Base-by-base conservation (phyloP, 1,284 basidiomycete genomes). In the Singerocomus inundabilis region DNA sequence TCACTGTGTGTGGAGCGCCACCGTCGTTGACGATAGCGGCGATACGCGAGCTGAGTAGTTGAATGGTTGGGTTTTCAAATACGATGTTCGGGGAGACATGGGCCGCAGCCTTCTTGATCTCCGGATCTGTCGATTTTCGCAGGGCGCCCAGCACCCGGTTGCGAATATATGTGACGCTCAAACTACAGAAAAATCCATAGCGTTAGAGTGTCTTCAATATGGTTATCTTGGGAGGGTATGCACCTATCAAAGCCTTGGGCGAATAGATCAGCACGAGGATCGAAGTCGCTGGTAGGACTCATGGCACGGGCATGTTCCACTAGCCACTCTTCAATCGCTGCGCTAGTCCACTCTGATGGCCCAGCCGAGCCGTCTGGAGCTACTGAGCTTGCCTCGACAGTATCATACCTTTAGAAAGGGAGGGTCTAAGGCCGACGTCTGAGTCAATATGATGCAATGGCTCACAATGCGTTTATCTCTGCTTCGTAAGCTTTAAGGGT, bases 211-310 rank as follows among this genome's bases (percentile, higher is more conserved):
- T 29, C 28, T 8, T 5, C 15, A 1, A 13, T 4, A 8, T n/a
- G 12, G 24, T 33, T 13, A 16, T 21, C 21, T 21, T 32, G 7
- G 16, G 18, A 38, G 7, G 13, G 4, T 21, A 48, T 45, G 28
- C 13, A 13, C 48, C 48, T 49, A 28, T 49, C 48, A 34, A 49
- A 30, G 5, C 55, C 55, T 36, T 49, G 48, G 24, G 46, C 30
- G 29, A 49, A 49, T 2, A 49, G 18, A 32, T 49, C 48, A n/a
- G 26, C 31, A 11, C 30, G 6, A 24, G 48, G 35, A 4, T 49
- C 48, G 18, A 49, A 24, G 9, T 32, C 9, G 10, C 25, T 29
- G n/a, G 24, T 30, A 5, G 44, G 8, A 10, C 44, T 48, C 16
- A 48, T 11, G 13, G 26, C 30, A 16, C 44, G n/a, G 2, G n/a